Evolutionary conservation across 352 stramenopile genomes (phyloP).

Genomic region (Phytophthora syringae): DNA sequence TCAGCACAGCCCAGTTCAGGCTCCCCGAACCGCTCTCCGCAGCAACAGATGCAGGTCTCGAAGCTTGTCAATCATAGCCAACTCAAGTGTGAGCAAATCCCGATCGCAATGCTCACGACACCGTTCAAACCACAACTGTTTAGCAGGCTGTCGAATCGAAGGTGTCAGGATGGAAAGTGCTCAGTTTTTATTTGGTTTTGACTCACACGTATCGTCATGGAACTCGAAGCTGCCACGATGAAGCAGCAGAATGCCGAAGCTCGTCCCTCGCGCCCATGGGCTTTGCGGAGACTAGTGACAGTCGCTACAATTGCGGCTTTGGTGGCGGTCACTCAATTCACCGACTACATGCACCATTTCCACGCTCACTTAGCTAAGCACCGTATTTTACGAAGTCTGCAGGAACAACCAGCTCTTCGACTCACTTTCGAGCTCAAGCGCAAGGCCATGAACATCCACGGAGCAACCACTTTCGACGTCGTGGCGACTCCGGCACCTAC

Average conservation of each 20-base stretch:
- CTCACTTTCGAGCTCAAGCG: conserved; percentile 51
- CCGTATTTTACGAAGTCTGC: conserved; percentile 43
- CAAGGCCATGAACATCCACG: conserved; percentile 47
- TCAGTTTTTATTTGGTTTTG: conserved; percentile 30
- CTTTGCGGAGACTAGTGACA: conserved; percentile 25
- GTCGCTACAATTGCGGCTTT: conserved; percentile 12
- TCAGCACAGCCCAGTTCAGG: conserved; percentile 19
- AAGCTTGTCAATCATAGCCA: conserved; percentile 19
- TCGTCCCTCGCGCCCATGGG: conserved; percentile 5
- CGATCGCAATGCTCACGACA: not conserved
- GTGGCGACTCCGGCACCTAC: conserved; percentile 38
- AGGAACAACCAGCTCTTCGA: conserved; percentile 40
- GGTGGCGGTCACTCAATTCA: conserved; percentile 27
- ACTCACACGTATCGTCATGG: conserved; percentile 14
- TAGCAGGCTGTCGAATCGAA: not conserved
- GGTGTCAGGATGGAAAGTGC: not conserved
- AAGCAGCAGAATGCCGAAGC: conserved; percentile 4
- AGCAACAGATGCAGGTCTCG: conserved; percentile 13
- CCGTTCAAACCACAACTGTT: conserved; percentile 14
- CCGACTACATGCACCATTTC: conserved; percentile 41
- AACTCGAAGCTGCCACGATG: conserved; percentile 14
- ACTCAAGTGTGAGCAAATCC: conserved; percentile 27
- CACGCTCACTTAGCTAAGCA: conserved; percentile 51
- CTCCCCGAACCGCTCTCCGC: conserved; percentile 34
- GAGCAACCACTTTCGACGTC: conserved; percentile 41